Base-by-base conservation (phyloP, 2,329 filamentous ascomycete species). In the Alternaria arborescens region DNA sequence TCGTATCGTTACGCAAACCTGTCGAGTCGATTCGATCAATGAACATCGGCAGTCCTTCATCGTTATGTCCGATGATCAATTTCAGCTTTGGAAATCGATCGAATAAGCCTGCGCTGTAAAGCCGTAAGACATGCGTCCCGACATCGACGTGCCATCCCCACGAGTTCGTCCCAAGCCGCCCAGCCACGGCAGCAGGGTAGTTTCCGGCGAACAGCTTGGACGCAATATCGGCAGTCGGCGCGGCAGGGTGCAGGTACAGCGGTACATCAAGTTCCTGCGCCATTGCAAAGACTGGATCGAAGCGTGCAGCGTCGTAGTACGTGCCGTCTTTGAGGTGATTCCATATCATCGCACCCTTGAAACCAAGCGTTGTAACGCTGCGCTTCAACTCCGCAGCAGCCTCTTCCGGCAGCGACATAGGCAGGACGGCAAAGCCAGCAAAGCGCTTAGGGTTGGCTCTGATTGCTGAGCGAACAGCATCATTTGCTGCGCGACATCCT, bases 401-500 rank as follows among this genome's bases (percentile, higher is more conserved):
- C 16, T 41, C 53, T 2, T 50, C 53, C 2, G 26, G 53, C 1
- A 42, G 34, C 0, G 53, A n/a, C 53, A 56, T 42, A 7, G 44
- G 53, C 14, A 56, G 36, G 1, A 51, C 44, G 1, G 34, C 34
- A 5, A 50, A 50, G 12, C 44, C 36, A 3, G 43, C 43, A 20
- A 50, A 42, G 14, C 44, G 53, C 11, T 36, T 26, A 4, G 32
- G 30, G 1, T 36, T 44, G 2, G 30, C 22, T 14, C 24, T 16
- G 32, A 55, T 40, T 24, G 30, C 32, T 1, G 32, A 11, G 1
- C 20, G 8, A 24, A 55, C 8, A 6, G 41, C 42, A 32, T 47
- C 42, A 24, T 46, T 55, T 12, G 42, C 52, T 7, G 42, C 30
- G 18, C 58, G 60, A 43, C 62, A 62, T 2, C 51, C 50, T 10